These are phyloP conservation scores for Odonthalia washingtoniensis DNA, from an alignment of 31 red algal genomes.

Conservation along the genomic window DNA sequence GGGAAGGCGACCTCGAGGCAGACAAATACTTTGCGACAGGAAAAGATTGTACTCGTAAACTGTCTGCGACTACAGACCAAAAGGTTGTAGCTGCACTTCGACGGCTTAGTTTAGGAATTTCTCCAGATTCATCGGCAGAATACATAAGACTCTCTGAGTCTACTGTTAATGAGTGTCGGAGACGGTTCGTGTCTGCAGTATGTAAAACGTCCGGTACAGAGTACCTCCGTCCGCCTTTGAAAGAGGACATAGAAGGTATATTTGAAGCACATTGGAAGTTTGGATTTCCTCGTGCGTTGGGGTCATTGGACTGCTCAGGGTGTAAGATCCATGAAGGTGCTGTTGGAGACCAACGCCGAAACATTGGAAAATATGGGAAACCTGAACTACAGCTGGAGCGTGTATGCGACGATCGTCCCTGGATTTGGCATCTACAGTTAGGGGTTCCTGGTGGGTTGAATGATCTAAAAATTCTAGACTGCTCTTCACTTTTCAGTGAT, in stretches of 20 bases:
- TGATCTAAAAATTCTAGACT: slow-evolving; percentile 6
- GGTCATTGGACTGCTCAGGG: slow-evolving; percentile 19
- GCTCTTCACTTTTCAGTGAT: too few species aligned
- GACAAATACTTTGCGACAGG: slow-evolving; percentile 17
- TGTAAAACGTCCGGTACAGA: slow-evolving; percentile 9
- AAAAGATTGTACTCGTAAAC: slow-evolving; percentile 1
- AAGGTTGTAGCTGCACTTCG: slow-evolving; percentile 38
- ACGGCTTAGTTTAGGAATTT: slow-evolving; percentile 21
- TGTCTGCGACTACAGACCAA: slow-evolving; percentile 51
- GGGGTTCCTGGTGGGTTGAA: slow-evolving; percentile 39
- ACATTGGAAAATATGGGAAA: slow-evolving; percentile 20
- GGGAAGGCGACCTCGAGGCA: background rate
- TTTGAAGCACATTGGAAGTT: background rate
- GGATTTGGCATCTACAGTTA: slow-evolving; percentile 45
- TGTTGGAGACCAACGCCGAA: background rate
- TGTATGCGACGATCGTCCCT: background rate
- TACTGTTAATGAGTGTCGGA: background rate
- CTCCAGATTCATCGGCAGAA: slow-evolving; percentile 15
- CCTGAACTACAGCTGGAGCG: slow-evolving; percentile 13
- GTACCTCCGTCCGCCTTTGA: slow-evolving; percentile 17
- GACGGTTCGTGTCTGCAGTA: slow-evolving; percentile 7
- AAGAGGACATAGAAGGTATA: slow-evolving; percentile 16
- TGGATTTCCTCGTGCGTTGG: slow-evolving; percentile 29
- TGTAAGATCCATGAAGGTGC: background rate
- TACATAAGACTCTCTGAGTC: slow-evolving; percentile 20